phyloP scores from a whole-genome alignment of 1,139 yeast genomes.

The Pichia sp. region DNA sequence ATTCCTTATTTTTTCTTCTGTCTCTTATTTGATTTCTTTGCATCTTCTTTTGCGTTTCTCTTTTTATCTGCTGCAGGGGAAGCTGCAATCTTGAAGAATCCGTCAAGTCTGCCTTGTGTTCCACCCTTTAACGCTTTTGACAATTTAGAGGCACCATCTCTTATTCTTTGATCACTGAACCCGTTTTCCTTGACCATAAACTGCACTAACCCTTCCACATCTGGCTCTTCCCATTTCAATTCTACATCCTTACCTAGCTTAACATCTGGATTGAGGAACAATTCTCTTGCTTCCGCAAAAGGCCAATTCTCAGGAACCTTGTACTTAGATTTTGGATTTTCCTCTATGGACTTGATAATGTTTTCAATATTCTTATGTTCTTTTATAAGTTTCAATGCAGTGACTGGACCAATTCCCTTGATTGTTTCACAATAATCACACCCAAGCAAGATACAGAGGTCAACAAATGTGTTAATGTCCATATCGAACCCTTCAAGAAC shows the following conservation, averaged over 20 bases:
- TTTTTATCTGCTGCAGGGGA: conserved; percentile 27
- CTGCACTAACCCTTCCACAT: conserved; percentile 64
- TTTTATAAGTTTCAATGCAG: conserved; percentile 80
- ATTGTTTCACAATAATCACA: conserved; percentile 97
- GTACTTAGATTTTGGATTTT: conserved; percentile 58
- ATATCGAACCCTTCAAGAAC: conserved; percentile 74
- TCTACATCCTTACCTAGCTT: conserved; percentile 50
- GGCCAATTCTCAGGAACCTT: conserved; percentile 96
- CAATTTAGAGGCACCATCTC: conserved; percentile 78
- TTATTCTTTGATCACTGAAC: conserved; percentile 86
- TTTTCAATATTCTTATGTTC: conserved; percentile 80
- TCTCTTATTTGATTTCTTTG: conserved; percentile 19
- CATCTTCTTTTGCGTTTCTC: conserved; percentile 31
- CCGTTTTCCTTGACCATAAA: conserved; percentile 75
- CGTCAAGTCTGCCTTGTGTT: conserved; percentile 87
- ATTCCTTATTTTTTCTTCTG: conserved; percentile 16
- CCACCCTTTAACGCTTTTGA: conserved; percentile 79
- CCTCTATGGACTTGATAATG: conserved; percentile 56
- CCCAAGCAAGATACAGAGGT: conserved; percentile 85
- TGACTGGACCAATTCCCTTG: conserved; percentile 91
- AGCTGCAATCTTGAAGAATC: conserved; percentile 59
- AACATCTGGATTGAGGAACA: conserved; percentile 80
- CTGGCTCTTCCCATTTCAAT: conserved; percentile 73
- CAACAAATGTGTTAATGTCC: conserved; percentile 70
- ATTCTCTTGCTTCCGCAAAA: conserved; percentile 74